Evolutionary conservation across 2,329 filamentous ascomycete species (phyloP).

Genomic region (Ilyonectria sp.): DNA sequence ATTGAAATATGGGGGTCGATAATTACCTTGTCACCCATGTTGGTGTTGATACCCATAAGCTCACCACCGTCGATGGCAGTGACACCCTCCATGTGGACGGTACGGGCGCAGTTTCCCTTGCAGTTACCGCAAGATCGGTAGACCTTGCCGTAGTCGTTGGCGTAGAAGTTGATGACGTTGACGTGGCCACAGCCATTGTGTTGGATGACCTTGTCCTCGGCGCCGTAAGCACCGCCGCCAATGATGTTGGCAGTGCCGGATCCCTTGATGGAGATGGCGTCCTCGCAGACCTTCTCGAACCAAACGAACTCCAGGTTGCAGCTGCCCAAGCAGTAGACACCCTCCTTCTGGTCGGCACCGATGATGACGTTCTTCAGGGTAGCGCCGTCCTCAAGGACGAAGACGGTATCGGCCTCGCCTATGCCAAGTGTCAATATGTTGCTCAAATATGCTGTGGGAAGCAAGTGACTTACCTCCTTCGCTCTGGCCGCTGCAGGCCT

Average conservation of each 20-base stretch:
- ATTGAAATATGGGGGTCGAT: accelerated
- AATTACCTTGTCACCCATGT: constrained; percentile 51
- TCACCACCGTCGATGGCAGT: constrained; percentile 57
- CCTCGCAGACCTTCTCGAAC: constrained; percentile 64
- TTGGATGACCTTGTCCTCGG: constrained; percentile 57
- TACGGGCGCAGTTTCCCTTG: constrained; percentile 55
- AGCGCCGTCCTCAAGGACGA: constrained; percentile 58
- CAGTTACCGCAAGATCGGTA: constrained; percentile 49
- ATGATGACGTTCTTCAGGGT: constrained; percentile 63
- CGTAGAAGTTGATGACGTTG: constrained; percentile 58
- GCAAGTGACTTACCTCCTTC: constrained; percentile 57
- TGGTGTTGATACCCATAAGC: constrained; percentile 59
- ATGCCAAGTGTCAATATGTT: constrained; percentile 1
- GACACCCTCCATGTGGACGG: constrained; percentile 60
- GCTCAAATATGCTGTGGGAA: not conserved
- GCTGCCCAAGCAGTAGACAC: constrained; percentile 61
- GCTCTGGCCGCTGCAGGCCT: constrained; percentile 57
- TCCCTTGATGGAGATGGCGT: constrained; percentile 50
- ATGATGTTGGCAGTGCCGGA: constrained; percentile 57
- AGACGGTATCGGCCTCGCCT: constrained; percentile 55
- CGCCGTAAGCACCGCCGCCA: constrained; percentile 56
- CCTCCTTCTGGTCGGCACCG: constrained; percentile 61
- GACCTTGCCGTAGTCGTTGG: constrained; percentile 63
- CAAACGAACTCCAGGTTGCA: constrained; percentile 64
- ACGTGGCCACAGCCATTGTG: constrained; percentile 62